phyloP scores from a whole-genome alignment of 2,329 filamentous ascomycete species.

The Gaeumannomyces sp. region DNA sequence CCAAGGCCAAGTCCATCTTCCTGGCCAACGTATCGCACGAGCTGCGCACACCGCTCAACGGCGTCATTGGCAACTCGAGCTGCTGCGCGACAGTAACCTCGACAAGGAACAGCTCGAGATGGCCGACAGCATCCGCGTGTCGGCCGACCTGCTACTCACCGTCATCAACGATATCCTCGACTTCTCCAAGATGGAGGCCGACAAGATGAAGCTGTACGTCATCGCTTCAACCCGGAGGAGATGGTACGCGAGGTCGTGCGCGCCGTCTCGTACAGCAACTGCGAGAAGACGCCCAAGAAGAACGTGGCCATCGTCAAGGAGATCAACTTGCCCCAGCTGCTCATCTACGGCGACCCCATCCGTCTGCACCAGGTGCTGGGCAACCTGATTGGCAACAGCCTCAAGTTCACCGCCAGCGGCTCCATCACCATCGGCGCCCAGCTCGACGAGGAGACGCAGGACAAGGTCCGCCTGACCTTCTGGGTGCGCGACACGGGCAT shows the following conservation, averaged over 20 bases:
- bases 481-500: constrained; percentile 89
- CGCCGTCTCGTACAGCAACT: constrained; percentile 60
- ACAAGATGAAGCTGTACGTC: constrained; percentile 75
- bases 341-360: constrained; percentile 61
- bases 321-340: constrained; percentile 70
- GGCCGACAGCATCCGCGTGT: constrained; percentile 80
- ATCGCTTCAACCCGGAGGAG: constrained; percentile 63
- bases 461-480: constrained; percentile 70
- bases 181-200: constrained; percentile 89
- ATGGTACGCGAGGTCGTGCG: constrained; percentile 62
- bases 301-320: constrained; percentile 62
- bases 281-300: constrained; percentile 55
- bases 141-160: constrained; percentile 78
- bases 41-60: constrained; percentile 75
- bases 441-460: constrained; percentile 63
- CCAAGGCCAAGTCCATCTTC: constrained; percentile 78
- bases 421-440: constrained; percentile 77
- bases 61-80: constrained; percentile 82
- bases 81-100: constrained; percentile 69
- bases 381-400: constrained; percentile 85
- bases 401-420: constrained; percentile 87
- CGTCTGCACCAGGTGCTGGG: constrained; percentile 63
- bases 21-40: constrained; percentile 76
- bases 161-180: constrained; percentile 97
- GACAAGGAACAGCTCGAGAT: constrained; percentile 76